A percentile compares a stretch with the other conserved stretches of the same genome.
phyloP scores from a whole-genome alignment of 345 rosid genomes.

The Arabidopsis suecica region DNA sequence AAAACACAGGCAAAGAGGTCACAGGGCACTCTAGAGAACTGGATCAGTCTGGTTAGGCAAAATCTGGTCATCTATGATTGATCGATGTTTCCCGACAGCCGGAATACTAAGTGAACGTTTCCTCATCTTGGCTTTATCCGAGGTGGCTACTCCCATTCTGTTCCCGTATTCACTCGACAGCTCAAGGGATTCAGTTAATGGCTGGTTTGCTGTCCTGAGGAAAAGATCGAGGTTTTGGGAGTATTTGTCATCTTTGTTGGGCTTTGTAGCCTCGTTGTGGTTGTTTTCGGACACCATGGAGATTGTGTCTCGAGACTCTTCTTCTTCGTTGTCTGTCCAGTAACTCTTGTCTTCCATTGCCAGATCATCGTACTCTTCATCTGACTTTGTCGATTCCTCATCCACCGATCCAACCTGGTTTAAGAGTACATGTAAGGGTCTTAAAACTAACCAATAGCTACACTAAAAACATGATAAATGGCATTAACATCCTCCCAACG shows the following conservation, averaged over 20 bases:
- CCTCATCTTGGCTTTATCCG: constrained; percentile 51
- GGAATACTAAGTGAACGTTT: constrained; percentile 88
- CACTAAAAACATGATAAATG: not conserved
- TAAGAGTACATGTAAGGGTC: constrained; percentile 10
- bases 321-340: constrained; percentile 60
- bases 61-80: constrained; percentile 46
- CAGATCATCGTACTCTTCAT: constrained; percentile 95
- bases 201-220: constrained; percentile 55
- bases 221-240: constrained; percentile 61
- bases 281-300: constrained; percentile 34
- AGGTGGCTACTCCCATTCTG: constrained; percentile 23
- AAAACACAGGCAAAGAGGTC: constrained; percentile 22
- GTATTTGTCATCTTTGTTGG: constrained; percentile 54
- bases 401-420: constrained; percentile 90
- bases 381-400: constrained; percentile 89
- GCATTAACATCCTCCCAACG: not conserved
- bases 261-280: constrained; percentile 23
- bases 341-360: constrained; percentile 87
- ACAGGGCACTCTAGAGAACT: not conserved
- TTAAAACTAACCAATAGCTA: not conserved
- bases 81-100: constrained; percentile 60
- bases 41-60: constrained; percentile 31
- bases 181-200: constrained; percentile 52
- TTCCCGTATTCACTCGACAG: constrained; percentile 38
- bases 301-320: constrained; percentile 50